Evolutionary conservation across 805 yeast genomes (phyloP), one percentile per base, ranked within the genome.

Genomic region (Kazachstania bromeliacearum): DNA sequence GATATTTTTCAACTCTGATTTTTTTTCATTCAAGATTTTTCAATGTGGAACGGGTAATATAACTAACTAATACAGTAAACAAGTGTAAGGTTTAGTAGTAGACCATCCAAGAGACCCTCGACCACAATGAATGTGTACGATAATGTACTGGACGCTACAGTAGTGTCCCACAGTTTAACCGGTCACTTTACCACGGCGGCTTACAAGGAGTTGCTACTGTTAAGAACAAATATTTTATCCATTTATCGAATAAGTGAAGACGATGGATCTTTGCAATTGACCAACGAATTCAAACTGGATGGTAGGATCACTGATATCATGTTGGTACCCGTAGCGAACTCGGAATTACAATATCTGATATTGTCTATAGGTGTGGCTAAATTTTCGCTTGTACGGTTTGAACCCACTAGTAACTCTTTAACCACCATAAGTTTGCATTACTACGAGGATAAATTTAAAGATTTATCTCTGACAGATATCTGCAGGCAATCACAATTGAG

Each of bases 361-460:
- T 62, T 89, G 3, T 62, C 83, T 10, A 81, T 94, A 8, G 73
- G 76, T 40, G 64, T 63, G 35, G 95, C 96, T 21, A 89, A 89
- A 53, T 50, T 87, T 27, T 82, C 94, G 0, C 59, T 88, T 13
- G 59, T 89, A 20, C 68, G 69, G 37, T 92, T 94, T 84, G 79
- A 85, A 48, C 55, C 59, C 4, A 57, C 50, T 4, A 53, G 48
- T n/a, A 66, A 74, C 44, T 48, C 70, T 1, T 64, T 89, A n/a
- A 64, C 70, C 18, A 84, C 96, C 0, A 69, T 75, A 1, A 82
- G 95, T 34, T 63, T 92, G 35, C 98, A 92, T 60, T 85, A 73
- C 54, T 92, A 88, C 57, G 96, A 89, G 48, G 72, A 75, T 30
- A 73, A 74, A 18, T 64, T 85, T 34, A 70, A 69, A 28, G 64